Percentiles rank a stretch among this genome's conserved stretches.
Conservation (phyloP, 345 rosid species). For the Eutrema japonicum region DNA sequence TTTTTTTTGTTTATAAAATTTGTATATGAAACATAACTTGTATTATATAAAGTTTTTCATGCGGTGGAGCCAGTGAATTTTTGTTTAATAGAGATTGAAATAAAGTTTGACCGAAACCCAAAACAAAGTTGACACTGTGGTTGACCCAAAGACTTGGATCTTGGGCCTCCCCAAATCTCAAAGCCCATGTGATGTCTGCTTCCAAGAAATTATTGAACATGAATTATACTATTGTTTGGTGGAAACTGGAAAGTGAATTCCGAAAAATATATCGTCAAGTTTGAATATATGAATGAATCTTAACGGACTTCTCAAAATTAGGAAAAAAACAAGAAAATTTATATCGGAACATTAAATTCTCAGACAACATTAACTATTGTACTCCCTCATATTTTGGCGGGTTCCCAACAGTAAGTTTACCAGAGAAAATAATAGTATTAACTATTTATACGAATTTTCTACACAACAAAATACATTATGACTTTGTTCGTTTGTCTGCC, state of each 20-base stretch:
- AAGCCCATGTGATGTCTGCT: conserved; percentile 8
- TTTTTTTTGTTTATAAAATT: not conserved
- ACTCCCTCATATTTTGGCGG: conserved; percentile 26
- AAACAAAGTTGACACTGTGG: not conserved
- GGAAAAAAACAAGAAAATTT: not conserved
- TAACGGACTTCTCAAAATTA: conserved; percentile 7
- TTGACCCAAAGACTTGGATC: not conserved
- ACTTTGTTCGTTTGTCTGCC: too few relatives aligned
- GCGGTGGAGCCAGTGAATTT: not conserved
- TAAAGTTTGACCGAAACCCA: not conserved
- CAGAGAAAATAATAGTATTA: not conserved
- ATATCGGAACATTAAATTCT: conserved; percentile 15
- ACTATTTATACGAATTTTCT: not conserved
- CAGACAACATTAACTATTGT: conserved; percentile 25
- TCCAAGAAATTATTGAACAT: conserved; percentile 6
- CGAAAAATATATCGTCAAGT: not conserved
- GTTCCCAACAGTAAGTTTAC: not conserved
- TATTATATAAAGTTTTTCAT: too few relatives aligned
- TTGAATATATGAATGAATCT: conserved; percentile 20
- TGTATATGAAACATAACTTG: not conserved
- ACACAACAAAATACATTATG: not conserved
- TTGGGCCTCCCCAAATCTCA: conserved; percentile 11
- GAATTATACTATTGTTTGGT: not conserved
- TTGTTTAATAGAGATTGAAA: not conserved
- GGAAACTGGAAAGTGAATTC: not conserved